Base-by-base conservation (phyloP, 768 basidiomycete species). In the Kwoniella europaea region DNA sequence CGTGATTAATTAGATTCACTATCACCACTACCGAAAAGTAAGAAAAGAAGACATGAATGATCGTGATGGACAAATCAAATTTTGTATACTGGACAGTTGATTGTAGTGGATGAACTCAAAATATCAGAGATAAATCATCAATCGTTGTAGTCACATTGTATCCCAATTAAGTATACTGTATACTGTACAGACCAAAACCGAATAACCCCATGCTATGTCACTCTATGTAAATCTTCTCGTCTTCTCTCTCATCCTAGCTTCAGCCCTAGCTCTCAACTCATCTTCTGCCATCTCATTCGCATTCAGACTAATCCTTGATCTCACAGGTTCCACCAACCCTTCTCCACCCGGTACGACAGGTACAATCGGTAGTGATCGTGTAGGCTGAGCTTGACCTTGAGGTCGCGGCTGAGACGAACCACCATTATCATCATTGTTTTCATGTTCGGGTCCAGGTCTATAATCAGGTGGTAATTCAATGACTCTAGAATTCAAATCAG, bases 381-480 rank as follows among this genome's bases (percentile, higher is more conserved):
- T 24, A 35, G 62, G 22, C 44, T 63, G 13, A 60, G 69, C n/a
- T 41, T 24, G 9, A 18, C 2, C 12, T 9, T 22, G 52, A 43
- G 22, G 9, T 41, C 15, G 29, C 16, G 63, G 10, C 27, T 13
- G 6, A 24, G 63, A 22, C 16, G 50, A 20, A 52, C 15, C 20
- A 43, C 50, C 10, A n/a, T 10, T 41, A 53, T 63, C 53, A 24
- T 22, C 42, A 15, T 61, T 20, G 60, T 61, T 27, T 10, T 10
- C 16, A 41, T 59, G 12, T 6, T 59, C 42, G n/a, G 59, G 59
- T 13, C 16, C 35, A 27, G 59, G 59, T 20, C 62, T 52, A 65
- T 79, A 79, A 44, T 65, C 66, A 12, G 78, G 78, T n/a, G 78
- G 78, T 16, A 79, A 56, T 60, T 79, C 78, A 29, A 76, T 65